Evolutionary conservation across 2,329 filamentous ascomycete species (phyloP).

Genomic region (Penicillium sp.): DNA sequence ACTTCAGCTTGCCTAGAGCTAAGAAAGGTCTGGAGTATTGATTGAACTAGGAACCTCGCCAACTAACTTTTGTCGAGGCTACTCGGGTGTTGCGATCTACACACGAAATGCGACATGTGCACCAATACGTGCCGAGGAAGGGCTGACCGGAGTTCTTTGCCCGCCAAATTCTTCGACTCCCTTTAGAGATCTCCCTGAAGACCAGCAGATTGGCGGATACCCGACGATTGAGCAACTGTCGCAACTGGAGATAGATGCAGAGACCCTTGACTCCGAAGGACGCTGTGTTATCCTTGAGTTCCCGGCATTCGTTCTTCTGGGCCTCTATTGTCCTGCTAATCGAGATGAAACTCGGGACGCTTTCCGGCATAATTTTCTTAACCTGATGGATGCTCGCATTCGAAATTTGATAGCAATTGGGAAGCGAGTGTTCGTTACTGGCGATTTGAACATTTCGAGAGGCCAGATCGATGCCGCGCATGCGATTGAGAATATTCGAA

Average conservation of each 20-base stretch:
- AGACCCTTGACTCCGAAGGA: constrained; percentile 83
- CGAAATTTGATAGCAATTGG: constrained; percentile 81
- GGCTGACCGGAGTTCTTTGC: constrained; percentile 80
- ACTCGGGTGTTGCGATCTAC: constrained; percentile 94
- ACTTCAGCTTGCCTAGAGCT: constrained; percentile 87
- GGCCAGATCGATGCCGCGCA: constrained; percentile 77
- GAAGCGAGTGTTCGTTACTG: constrained; percentile 83
- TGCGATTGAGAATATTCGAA: constrained; percentile 71
- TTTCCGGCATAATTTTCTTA: constrained; percentile 80
- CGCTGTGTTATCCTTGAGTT: constrained; percentile 92
- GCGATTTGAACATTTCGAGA: constrained; percentile 82
- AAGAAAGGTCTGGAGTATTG: constrained; percentile 73
- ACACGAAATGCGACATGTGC: constrained; percentile 84
- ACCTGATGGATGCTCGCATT: constrained; percentile 79
- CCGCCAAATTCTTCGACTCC: constrained; percentile 71
- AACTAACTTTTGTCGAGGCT: constrained; percentile 63
- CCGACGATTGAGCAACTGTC: constrained; percentile 71
- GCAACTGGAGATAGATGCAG: constrained; percentile 66
- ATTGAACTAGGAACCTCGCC: not conserved
- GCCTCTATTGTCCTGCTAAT: constrained; percentile 89
- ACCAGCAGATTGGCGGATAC: constrained; percentile 87
- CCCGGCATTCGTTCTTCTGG: constrained; percentile 89
- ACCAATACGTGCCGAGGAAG: constrained; percentile 90
- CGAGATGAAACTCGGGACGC: constrained; percentile 82
- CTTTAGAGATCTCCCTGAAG: constrained; percentile 75